phyloP scores from a whole-genome alignment of 306 rosid genomes.

The Cucumis cinereus region DNA sequence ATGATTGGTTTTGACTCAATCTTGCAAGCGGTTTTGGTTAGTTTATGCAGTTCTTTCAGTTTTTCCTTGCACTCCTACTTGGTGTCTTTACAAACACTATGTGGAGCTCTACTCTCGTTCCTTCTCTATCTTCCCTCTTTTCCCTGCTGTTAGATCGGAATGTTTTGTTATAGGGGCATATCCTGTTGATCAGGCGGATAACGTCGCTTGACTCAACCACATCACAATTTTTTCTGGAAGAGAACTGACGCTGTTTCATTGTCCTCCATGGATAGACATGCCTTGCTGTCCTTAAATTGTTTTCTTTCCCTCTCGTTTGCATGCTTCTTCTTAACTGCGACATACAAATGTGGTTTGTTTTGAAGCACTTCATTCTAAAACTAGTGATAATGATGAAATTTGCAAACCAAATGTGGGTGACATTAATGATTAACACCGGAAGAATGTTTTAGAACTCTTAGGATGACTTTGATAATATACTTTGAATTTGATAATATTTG shows the following conservation, averaged over 20 bases:
- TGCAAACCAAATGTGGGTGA: background rate
- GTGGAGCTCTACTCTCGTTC: slow-evolving; percentile 46
- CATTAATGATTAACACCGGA: too few species aligned
- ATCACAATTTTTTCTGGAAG: slow-evolving; percentile 63
- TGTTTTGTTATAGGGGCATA: slow-evolving; percentile 41
- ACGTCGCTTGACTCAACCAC: slow-evolving; percentile 42
- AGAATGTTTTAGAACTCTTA: too few species aligned
- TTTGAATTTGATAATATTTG: too few species aligned
- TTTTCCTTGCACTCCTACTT: slow-evolving; percentile 34
- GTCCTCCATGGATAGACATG: slow-evolving; percentile 47
- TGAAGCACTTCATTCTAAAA: background rate
- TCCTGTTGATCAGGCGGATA: slow-evolving; percentile 24
- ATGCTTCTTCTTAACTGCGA: background rate
- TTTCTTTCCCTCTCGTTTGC: slow-evolving; percentile 34
- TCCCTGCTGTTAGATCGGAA: slow-evolving; percentile 49
- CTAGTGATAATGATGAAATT: background rate
- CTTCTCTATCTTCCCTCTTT: slow-evolving; percentile 55
- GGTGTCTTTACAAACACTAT: slow-evolving; percentile 62
- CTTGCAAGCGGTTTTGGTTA: too few species aligned
- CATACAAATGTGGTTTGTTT: background rate
- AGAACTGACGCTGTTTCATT: slow-evolving; percentile 68
- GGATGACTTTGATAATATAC: background rate
- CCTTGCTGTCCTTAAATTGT: slow-evolving; percentile 33
- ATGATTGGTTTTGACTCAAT: too few species aligned
- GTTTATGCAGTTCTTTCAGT: too few species aligned